phyloP scores from a whole-genome alignment of 306 rosid species.

The Dalbergia oliveri region DNA sequence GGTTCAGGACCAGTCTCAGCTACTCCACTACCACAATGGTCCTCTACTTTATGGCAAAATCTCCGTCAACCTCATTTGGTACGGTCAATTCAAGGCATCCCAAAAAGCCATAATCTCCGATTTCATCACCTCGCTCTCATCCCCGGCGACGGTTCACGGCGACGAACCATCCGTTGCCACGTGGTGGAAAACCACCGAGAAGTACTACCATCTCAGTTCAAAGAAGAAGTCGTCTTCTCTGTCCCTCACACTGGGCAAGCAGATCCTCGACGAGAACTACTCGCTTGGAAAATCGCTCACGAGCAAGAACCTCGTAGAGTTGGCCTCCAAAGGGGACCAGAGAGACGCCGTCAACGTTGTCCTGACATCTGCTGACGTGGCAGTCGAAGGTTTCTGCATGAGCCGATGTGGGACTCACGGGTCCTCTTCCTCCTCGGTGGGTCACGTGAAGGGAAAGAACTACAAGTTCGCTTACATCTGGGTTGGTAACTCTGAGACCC shows the following conservation, averaged over 20 bases:
- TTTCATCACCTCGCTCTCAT: slow-evolving; percentile 68
- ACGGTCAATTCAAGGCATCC: slow-evolving; percentile 79
- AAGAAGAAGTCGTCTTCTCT: slow-evolving; percentile 45
- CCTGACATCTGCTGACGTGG: slow-evolving; percentile 74
- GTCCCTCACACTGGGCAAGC: slow-evolving; percentile 57
- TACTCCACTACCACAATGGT: slow-evolving; percentile 84
- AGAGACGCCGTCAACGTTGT: slow-evolving; percentile 75
- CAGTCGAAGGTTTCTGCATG: slow-evolving; percentile 74
- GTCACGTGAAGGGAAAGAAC: slow-evolving; percentile 36
- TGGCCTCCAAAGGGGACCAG: slow-evolving; percentile 74
- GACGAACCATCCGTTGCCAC: slow-evolving; percentile 69
- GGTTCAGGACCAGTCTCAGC: slow-evolving; percentile 66
- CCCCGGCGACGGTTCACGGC: slow-evolving; percentile 3
- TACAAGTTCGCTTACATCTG: slow-evolving; percentile 70
- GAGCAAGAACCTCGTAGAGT: slow-evolving; percentile 51
- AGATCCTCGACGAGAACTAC: slow-evolving; percentile 65
- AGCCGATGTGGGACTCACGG: slow-evolving; percentile 87
- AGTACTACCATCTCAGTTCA: slow-evolving; percentile 65
- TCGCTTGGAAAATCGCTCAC: slow-evolving; percentile 74
- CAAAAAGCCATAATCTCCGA: slow-evolving; percentile 79
- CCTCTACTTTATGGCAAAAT: slow-evolving; percentile 84
- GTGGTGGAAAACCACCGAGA: slow-evolving; percentile 91
- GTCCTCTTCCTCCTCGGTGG: slow-evolving; percentile 27
- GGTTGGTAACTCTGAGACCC: slow-evolving; percentile 76
- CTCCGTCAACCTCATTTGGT: slow-evolving; percentile 79